Conservation (phyloP, 345 rosid species). For the Citrus sp. region DNA sequence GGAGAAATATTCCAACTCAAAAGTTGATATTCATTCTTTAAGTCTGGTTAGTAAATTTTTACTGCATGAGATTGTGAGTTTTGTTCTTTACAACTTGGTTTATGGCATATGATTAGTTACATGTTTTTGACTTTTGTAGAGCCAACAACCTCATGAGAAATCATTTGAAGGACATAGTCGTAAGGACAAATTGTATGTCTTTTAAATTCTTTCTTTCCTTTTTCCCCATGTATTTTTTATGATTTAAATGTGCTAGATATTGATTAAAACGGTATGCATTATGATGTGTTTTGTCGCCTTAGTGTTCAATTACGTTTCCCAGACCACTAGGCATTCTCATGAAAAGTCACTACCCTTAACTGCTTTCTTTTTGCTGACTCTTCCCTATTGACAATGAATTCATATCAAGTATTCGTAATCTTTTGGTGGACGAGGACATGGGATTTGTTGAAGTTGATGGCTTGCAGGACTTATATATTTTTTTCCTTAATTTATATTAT, state of each 20-base stretch:
- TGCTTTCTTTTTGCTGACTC: background rate
- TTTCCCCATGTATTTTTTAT: background rate
- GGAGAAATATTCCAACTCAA: slow-evolving; percentile 39
- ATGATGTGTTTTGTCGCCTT: slow-evolving; percentile 3
- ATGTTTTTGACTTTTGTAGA: slow-evolving; percentile 19
- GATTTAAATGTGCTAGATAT: background rate
- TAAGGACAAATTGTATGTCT: slow-evolving; percentile 30
- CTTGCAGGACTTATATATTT: background rate
- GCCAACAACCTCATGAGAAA: slow-evolving; percentile 14
- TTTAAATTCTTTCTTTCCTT: background rate
- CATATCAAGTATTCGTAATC: background rate
- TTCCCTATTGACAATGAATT: background rate
- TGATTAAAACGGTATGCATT: background rate
- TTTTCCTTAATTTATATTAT: background rate
- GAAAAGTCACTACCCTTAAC: background rate
- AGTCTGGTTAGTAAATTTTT: slow-evolving; percentile 28
- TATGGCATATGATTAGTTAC: background rate
- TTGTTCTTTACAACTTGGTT: background rate
- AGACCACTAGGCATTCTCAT: background rate
- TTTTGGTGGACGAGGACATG: background rate
- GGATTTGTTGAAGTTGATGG: background rate
- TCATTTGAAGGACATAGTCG: slow-evolving; percentile 11
- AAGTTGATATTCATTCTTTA: slow-evolving; percentile 38
- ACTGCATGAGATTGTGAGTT: background rate
- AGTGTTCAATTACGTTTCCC: background rate